phyloP scores from a whole-genome alignment of 2,329 filamentous ascomycete genomes.

The Penicillium olsonii region DNA sequence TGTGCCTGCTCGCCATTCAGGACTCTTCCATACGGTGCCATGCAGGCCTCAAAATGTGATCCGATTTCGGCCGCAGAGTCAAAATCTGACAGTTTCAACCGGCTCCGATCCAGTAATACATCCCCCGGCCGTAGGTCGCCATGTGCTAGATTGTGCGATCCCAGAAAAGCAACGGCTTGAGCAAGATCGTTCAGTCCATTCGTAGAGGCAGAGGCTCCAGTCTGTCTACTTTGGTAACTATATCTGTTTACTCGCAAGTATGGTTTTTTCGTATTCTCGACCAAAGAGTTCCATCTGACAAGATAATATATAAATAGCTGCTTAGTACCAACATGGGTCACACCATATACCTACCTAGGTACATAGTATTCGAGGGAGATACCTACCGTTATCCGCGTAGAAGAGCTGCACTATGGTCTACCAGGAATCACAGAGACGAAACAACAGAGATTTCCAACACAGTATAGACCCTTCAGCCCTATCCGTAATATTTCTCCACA shows the following conservation, averaged over 20 bases:
- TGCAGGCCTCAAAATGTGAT: background rate
- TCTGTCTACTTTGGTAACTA: constrained; percentile 28
- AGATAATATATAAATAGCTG: too few species aligned
- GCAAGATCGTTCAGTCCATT: constrained; percentile 37
- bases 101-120: constrained; percentile 28
- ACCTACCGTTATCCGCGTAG: too few species aligned
- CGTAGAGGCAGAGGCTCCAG: constrained; percentile 28
- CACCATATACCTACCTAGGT: too few species aligned
- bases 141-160: constrained; percentile 35
- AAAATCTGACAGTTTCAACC: background rate
- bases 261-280: too few species aligned
- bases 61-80: background rate
- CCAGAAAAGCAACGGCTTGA: constrained; percentile 33
- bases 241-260: constrained; percentile 15
- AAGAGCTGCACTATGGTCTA: too few species aligned
- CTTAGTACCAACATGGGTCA: too few species aligned
- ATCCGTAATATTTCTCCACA: constrained; percentile 6
- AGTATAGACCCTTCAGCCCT: too few species aligned
- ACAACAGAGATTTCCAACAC: too few species aligned
- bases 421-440: too few species aligned
- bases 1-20: background rate
- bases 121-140: constrained; percentile 35
- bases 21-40: background rate
- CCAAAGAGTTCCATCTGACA: too few species aligned
- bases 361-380: too few species aligned